These are phyloP conservation scores for Pleurotus sapidus DNA, from an alignment of 768 basidiomycete genomes.

Conservation along the genomic window DNA sequence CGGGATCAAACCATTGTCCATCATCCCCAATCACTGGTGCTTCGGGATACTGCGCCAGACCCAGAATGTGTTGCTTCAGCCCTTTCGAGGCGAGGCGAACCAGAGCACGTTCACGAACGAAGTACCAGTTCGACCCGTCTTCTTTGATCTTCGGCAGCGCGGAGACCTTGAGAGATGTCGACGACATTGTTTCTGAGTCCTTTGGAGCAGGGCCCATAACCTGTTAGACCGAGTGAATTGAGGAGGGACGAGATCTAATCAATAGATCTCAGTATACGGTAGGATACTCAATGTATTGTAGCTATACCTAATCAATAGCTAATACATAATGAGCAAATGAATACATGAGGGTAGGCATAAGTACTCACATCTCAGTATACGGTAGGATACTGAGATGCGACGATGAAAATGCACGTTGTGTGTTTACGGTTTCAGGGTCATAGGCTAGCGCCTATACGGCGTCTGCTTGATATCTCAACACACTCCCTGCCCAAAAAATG, in stretches of 20 bases:
- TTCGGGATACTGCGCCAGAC: background rate
- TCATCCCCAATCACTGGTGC: background rate
- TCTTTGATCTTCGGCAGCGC: background rate
- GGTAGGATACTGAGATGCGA: background rate
- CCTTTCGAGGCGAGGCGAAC: background rate
- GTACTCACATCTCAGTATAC: background rate
- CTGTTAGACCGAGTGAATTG: too few species aligned
- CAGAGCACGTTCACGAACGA: background rate
- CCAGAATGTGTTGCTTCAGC: background rate
- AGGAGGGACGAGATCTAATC: too few species aligned
- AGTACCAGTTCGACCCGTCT: background rate
- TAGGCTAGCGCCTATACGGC: background rate
- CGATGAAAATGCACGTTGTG: background rate
- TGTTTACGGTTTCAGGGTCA: background rate
- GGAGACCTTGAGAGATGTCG: background rate
- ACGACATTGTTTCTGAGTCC: background rate
- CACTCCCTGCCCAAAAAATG: slow-evolving; percentile 15
- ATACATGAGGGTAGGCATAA: background rate
- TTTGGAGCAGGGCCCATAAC: background rate
- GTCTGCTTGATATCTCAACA: background rate
- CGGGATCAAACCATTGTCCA: background rate
- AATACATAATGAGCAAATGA: background rate
- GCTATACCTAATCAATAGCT: background rate
- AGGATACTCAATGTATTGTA: background rate
- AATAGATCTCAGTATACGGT: background rate